These are phyloP conservation scores for Mucor piriformis DNA, from an alignment of 371 early-diverging fungal genomes.

Conservation along the genomic window DNA sequence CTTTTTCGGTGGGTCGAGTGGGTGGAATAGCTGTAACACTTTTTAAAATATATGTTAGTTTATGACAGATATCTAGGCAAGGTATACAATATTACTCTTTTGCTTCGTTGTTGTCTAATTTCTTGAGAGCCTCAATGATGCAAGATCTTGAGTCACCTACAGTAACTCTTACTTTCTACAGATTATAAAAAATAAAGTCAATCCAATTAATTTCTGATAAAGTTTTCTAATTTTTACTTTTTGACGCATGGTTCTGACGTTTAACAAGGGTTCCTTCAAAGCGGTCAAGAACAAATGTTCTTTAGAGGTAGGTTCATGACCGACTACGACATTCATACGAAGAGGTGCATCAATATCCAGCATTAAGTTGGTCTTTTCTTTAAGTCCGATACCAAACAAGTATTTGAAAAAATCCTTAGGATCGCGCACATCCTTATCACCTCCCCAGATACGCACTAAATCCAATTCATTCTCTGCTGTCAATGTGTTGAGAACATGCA, in stretches of 20 bases:
- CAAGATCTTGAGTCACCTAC: conserved; percentile 62
- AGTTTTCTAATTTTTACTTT: conserved; percentile 56
- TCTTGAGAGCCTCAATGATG: conserved; percentile 57
- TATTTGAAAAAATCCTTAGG: conserved; percentile 56
- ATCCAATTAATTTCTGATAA: too few species aligned
- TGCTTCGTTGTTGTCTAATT: conserved; percentile 56
- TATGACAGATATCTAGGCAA: neutral
- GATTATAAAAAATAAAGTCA: neutral
- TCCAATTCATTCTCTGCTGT: neutral
- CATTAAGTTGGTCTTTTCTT: conserved; percentile 26
- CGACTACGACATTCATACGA: conserved; percentile 59
- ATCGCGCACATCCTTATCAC: conserved; percentile 27
- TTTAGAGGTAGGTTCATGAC: conserved; percentile 58
- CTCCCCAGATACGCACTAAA: conserved; percentile 3
- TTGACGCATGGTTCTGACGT: conserved; percentile 57
- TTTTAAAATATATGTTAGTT: conserved; percentile 2
- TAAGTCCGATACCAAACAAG: conserved; percentile 40
- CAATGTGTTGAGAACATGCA: conserved; percentile 23
- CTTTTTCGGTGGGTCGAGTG: conserved; percentile 25
- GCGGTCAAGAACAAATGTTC: conserved; percentile 71
- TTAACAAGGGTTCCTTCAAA: conserved; percentile 60
- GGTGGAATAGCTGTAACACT: conserved; percentile 55
- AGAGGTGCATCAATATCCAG: conserved; percentile 42
- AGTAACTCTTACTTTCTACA: conserved; percentile 42
- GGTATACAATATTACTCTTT: conserved; percentile 42